phyloP scores from a whole-genome alignment of 768 basidiomycete genomes.

The Pholiota conissans region DNA sequence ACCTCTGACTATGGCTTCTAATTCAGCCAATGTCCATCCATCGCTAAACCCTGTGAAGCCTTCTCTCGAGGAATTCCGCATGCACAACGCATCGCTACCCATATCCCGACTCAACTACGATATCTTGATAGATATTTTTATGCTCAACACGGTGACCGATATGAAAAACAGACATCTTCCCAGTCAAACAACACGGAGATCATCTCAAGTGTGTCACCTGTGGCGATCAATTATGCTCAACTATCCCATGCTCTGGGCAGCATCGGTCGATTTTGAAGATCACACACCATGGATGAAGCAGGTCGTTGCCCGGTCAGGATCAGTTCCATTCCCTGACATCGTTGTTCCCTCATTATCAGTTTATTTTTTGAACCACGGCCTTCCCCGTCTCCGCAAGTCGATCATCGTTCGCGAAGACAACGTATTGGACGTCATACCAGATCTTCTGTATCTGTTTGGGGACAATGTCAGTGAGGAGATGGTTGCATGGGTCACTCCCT shows the following conservation, averaged over 20 bases:
- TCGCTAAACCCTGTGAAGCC: too few species aligned
- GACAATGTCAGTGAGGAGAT: background rate
- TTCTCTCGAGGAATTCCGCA: conserved; percentile 5
- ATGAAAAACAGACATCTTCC: background rate
- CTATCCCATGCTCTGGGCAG: conserved; percentile 2
- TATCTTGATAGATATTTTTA: conserved; percentile 8
- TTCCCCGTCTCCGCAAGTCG: too few species aligned
- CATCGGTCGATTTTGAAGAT: conserved; percentile 2
- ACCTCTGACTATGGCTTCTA: too few species aligned
- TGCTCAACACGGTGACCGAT: conserved; percentile 7
- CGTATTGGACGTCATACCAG: too few species aligned
- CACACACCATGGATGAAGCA: background rate
- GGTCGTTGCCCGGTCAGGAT: background rate
- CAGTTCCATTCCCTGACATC: background rate
- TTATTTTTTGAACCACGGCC: background rate
- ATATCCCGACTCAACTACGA: conserved; percentile 11
- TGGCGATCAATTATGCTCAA: conserved; percentile 4
- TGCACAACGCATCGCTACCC: conserved; percentile 2
- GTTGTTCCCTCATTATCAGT: conserved; percentile 1
- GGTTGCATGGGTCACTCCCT: background rate
- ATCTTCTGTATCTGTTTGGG: background rate
- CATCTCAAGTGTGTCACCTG: conserved; percentile 1
- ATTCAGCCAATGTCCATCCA: too few species aligned
- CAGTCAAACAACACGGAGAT: background rate
- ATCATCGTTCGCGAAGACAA: too few species aligned